Evolutionary conservation across 2,329 filamentous ascomycete genomes (phyloP), one percentile per base, ranked within the genome.

Genomic region (Drechslerella coelobrocha): DNA sequence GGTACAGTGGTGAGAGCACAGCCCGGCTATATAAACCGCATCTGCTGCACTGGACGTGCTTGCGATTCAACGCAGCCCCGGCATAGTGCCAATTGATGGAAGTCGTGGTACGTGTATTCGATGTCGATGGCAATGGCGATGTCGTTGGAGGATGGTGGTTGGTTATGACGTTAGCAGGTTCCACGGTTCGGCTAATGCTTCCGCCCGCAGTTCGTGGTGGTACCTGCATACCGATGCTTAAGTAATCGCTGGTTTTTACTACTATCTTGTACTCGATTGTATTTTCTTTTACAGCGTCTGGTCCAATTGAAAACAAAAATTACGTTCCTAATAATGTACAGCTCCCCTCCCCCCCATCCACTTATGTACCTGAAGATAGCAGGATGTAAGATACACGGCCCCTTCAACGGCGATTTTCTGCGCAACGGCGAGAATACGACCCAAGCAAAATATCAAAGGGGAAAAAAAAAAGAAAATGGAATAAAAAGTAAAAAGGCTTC

Each of bases 261-360:
- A 39, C 4, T 39, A 6, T n/a, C 12, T 14, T n/a, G 2, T 3
- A 39, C 12, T 14, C 34, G 2, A 39, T 4, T 39, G 4, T 39
- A n/a, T 14, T 10, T 39, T 39, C 17, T n/a, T 14, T n/a, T 39
- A 34, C n/a, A n/a, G n/a, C n/a, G n/a, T n/a, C n/a, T n/a, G n/a
- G n/a, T n/a, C n/a, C n/a, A 23, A 41, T 14, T 41, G n/a, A 45
- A 45, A 6, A 45, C 14, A 19, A 45, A 6, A 19, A 45, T 45
- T 45, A 21, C 41, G 41, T 45, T 45, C 41, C 41, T 45, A 45
- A n/a, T n/a, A n/a, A 23, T 45, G 41, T 45, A 45, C 41, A 45
- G 41, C 41, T 19, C 8, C 19, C n/a, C n/a, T 19, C 41, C 19
- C 8, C 9, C 9, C 19, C 41, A 8, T 17, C 41, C 14, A 14